Percentiles rank a stretch among this genome's conserved stretches.
Conservation (phyloP, 2,329 filamentous ascomycete species). For the Penicillium occitanis region DNA sequence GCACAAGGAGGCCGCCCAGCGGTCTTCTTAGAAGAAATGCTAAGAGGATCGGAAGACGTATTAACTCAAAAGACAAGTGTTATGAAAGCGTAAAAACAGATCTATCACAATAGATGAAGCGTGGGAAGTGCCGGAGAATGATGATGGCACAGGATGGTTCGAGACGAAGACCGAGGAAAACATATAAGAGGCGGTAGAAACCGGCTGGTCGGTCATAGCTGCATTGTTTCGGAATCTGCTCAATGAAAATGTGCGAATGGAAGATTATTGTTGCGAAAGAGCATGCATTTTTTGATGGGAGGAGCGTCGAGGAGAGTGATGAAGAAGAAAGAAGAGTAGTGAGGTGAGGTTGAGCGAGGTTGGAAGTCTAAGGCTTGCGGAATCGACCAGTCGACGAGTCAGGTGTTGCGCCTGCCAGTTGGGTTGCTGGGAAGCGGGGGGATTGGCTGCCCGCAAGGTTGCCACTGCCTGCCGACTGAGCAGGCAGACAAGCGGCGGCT, state of each 20-base stretch:
- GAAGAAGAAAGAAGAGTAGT: not conserved
- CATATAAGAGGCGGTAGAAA: constrained; percentile 9
- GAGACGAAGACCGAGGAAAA: constrained; percentile 12
- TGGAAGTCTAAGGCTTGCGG: constrained; percentile 6
- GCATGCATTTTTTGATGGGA: not conserved
- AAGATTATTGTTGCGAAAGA: not conserved
- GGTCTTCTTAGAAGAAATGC: constrained; percentile 17
- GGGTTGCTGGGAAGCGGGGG: constrained; percentile 14
- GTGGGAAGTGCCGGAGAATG: constrained; percentile 9
- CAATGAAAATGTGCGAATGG: not conserved
- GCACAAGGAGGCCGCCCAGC: constrained; percentile 22
- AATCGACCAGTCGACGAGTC: constrained; percentile 1
- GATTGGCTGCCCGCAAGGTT: constrained; percentile 16
- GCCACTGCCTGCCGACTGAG: constrained; percentile 9
- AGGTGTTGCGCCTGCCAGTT: constrained; percentile 15
- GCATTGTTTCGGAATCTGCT: constrained; percentile 4
- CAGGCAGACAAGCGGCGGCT: constrained; percentile 1
- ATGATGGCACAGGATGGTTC: constrained; percentile 10
- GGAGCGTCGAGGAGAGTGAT: not conserved
- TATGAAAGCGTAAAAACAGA: not conserved
- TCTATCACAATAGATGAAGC: constrained; percentile 9
- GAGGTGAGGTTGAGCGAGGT: constrained; percentile 6
- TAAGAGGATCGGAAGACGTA: constrained; percentile 24
- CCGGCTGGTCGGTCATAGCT: constrained; percentile 15
- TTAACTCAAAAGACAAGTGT: not conserved